Percentiles rank a stretch among this genome's conserved stretches.
Evolutionary conservation across 2,329 filamentous ascomycete genomes (phyloP).

Genomic region (Verticillium klebahnii): DNA sequence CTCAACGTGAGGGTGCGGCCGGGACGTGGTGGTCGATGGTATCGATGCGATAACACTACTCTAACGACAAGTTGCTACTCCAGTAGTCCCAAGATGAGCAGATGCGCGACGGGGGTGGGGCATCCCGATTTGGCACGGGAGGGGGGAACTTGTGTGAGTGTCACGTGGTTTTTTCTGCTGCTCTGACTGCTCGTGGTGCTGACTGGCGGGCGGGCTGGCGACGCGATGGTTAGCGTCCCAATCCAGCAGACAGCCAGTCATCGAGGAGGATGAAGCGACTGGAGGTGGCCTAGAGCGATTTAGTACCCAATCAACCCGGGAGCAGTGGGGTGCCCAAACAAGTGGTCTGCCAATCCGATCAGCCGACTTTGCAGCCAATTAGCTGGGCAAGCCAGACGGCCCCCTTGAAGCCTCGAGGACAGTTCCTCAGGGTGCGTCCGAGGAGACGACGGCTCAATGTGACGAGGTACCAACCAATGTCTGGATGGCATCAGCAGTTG

Average conservation of each 20-base stretch:
- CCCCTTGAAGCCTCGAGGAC: not conserved
- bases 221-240: not conserved
- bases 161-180: not conserved
- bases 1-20: slow-evolving; percentile 1
- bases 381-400: not conserved
- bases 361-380: not conserved
- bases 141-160: not conserved
- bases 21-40: not conserved
- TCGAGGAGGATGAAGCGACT: not conserved
- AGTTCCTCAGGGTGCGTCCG: not conserved
- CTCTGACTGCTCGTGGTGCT: not conserved
- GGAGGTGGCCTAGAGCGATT: not conserved
- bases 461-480: too few species aligned
- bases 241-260: not conserved
- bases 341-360: not conserved
- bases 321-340: not conserved
- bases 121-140: slow-evolving; percentile 5
- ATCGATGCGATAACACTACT: not conserved
- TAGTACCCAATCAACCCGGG: not conserved
- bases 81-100: slow-evolving; percentile 11
- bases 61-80: slow-evolving; percentile 7
- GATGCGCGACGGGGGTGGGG: slow-evolving; percentile 12
- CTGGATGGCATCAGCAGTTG: not conserved
- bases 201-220: not conserved
- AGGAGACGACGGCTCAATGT: not conserved